Percentiles rank a stretch among this genome's conserved stretches.
Evolutionary conservation across 164 flowering plant genomes (phyloP).

Genomic region (Paratinospora sagittata): DNA sequence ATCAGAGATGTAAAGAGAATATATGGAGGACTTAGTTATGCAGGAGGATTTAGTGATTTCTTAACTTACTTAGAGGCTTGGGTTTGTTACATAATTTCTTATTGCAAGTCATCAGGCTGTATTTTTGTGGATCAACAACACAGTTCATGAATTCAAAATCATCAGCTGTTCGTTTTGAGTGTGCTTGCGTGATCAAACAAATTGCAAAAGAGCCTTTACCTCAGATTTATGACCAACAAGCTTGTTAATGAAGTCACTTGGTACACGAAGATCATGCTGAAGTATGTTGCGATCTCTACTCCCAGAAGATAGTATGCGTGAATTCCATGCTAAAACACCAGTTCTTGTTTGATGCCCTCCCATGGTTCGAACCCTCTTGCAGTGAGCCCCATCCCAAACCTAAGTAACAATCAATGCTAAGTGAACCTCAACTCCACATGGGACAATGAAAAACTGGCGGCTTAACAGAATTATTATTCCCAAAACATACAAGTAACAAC

Average conservation of each 20-base stretch:
- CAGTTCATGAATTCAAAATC: too few relatives aligned
- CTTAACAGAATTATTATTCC: neutral
- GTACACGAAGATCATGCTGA: conserved; percentile 87
- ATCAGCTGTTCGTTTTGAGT: neutral
- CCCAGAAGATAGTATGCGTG: conserved; percentile 84
- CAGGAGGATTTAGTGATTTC: too few relatives aligned
- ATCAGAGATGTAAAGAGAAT: too few relatives aligned
- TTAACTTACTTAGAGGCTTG: too few relatives aligned
- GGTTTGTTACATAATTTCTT: too few relatives aligned
- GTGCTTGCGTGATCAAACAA: neutral
- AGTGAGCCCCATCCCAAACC: conserved; percentile 92
- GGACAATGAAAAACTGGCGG: neutral
- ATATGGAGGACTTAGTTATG: too few relatives aligned
- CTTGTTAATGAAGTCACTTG: conserved; percentile 68
- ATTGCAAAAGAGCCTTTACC: conserved; percentile 30
- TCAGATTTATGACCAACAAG: conserved; percentile 95
- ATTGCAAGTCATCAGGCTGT: too few relatives aligned
- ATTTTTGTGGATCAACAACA: too few relatives aligned
- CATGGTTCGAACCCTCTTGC: conserved; percentile 86
- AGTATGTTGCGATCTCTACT: conserved; percentile 93
- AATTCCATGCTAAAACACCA: conserved; percentile 92
- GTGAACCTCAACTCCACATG: neutral
- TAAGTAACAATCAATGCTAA: conserved; percentile 11
- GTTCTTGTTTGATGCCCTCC: conserved; percentile 95
- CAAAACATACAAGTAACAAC: neutral